phyloP scores from a whole-genome alignment of 768 basidiomycete species.

The Antrodiella citrinella region DNA sequence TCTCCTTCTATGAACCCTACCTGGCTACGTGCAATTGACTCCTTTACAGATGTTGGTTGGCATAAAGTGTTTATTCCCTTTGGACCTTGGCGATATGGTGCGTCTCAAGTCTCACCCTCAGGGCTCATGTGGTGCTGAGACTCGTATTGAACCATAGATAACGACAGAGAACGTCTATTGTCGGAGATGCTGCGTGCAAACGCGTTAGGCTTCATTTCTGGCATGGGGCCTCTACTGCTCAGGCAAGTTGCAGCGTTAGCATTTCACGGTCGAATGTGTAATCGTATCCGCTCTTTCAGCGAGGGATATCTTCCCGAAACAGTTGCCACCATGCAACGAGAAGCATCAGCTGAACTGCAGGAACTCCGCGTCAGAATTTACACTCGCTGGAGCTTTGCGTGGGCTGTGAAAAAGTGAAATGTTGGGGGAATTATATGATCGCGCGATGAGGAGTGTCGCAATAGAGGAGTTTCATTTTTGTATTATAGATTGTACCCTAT shows the following conservation, averaged over 20 bases:
- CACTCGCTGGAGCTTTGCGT: slow-evolving; percentile 25
- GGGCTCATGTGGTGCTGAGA: not conserved
- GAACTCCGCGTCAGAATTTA: slow-evolving; percentile 20
- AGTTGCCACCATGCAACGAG: slow-evolving; percentile 21
- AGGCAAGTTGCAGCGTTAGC: slow-evolving; percentile 18
- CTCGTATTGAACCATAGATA: slow-evolving; percentile 15
- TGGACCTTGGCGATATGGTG: slow-evolving; percentile 24
- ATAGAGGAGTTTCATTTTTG: too few relatives aligned
- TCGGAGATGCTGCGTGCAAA: slow-evolving; percentile 24
- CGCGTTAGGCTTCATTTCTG: slow-evolving; percentile 19
- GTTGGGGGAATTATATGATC: too few relatives aligned
- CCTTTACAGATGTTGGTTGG: slow-evolving; percentile 22
- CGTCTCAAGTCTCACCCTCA: not conserved
- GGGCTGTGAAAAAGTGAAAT: slow-evolving; percentile 22
- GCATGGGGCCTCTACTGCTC: slow-evolving; percentile 21
- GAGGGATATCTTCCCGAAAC: slow-evolving; percentile 24
- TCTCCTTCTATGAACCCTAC: slow-evolving; percentile 20
- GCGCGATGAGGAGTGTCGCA: too few relatives aligned
- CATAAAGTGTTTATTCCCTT: slow-evolving; percentile 26
- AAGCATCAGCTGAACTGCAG: slow-evolving; percentile 19
- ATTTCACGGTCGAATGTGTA: not conserved
- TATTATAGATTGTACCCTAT: too few relatives aligned
- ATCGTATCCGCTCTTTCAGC: slow-evolving; percentile 6
- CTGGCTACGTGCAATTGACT: slow-evolving; percentile 20
- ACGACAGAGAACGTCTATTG: slow-evolving; percentile 18